Percentiles rank a stretch among this genome's conserved stretches.
Conservation (phyloP, 805 yeast species). For the Torulaspora franciscae region DNA sequence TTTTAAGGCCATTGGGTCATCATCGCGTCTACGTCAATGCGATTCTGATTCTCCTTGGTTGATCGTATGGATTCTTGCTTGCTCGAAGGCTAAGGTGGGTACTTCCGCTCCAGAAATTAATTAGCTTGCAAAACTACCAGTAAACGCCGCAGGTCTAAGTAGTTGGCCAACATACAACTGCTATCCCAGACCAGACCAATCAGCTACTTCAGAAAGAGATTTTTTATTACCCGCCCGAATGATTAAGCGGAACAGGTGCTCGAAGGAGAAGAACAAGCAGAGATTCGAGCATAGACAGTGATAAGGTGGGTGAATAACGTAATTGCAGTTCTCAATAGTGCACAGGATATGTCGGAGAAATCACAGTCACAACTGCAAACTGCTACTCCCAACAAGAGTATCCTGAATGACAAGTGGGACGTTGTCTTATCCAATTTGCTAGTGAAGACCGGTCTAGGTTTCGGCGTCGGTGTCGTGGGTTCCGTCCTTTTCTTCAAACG, state of each 20-base stretch:
- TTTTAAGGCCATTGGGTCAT: too few species aligned
- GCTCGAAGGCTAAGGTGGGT: too few species aligned
- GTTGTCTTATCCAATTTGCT: conserved; percentile 89
- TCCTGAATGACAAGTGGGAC: conserved; percentile 82
- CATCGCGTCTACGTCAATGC: too few species aligned
- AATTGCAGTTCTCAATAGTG: background rate
- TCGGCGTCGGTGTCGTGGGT: conserved; percentile 93
- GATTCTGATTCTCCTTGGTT: too few species aligned
- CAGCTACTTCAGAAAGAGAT: background rate
- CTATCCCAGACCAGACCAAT: background rate
- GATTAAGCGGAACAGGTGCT: background rate
- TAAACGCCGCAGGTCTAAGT: background rate
- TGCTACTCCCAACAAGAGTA: conserved; percentile 40
- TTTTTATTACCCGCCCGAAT: background rate
- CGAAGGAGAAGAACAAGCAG: background rate
- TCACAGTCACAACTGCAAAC: conserved; percentile 12
- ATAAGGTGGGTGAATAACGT: background rate
- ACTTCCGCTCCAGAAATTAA: too few species aligned
- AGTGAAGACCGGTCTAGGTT: conserved; percentile 93
- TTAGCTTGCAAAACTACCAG: too few species aligned
- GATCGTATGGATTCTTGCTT: too few species aligned
- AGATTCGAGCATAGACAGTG: background rate
- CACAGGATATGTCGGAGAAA: conserved; percentile 7
- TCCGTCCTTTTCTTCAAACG: conserved; percentile 87
- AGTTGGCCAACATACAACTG: background rate